phyloP scores from a whole-genome alignment of 139 green algal genomes.

The Picocystis salinarum region DNA sequence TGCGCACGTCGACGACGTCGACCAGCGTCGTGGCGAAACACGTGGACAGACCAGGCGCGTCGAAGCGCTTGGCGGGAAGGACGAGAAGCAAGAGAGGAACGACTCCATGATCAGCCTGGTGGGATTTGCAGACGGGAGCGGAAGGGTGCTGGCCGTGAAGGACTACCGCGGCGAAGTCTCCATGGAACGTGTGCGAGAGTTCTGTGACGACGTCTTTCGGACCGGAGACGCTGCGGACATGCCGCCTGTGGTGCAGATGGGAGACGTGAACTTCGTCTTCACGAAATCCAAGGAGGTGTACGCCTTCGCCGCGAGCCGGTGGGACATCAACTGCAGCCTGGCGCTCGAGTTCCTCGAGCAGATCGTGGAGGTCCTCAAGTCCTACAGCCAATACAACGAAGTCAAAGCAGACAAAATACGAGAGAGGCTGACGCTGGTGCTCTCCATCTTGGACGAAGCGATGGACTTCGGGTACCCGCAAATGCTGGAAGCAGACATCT shows the following conservation, averaged over 20 bases:
- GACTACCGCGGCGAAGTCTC: slow-evolving; percentile 1
- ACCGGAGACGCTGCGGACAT: neutral
- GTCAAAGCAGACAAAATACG: slow-evolving; percentile 1
- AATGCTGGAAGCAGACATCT: neutral
- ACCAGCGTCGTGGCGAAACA: no score
- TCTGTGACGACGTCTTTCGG: neutral
- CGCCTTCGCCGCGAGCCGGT: neutral
- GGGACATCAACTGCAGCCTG: neutral
- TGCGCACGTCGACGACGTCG: no score
- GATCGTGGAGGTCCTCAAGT: slow-evolving; percentile 2
- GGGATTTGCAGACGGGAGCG: no score
- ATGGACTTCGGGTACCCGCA: slow-evolving; percentile 2
- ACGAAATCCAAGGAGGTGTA: neutral
- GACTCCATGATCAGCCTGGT: no score
- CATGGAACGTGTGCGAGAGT: neutral
- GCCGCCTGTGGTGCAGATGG: neutral
- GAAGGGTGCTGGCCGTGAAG: slow-evolving; percentile 2
- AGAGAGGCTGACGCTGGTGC: neutral
- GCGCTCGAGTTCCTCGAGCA: neutral
- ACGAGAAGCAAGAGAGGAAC: no score
- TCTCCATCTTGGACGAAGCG: neutral
- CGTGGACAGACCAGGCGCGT: no score
- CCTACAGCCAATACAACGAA: neutral
- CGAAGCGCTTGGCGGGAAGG: no score
- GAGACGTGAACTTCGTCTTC: neutral